Evolutionary conservation across 1,284 basidiomycete species (phyloP).

Genomic region (Ceratobasidium sp.): DNA sequence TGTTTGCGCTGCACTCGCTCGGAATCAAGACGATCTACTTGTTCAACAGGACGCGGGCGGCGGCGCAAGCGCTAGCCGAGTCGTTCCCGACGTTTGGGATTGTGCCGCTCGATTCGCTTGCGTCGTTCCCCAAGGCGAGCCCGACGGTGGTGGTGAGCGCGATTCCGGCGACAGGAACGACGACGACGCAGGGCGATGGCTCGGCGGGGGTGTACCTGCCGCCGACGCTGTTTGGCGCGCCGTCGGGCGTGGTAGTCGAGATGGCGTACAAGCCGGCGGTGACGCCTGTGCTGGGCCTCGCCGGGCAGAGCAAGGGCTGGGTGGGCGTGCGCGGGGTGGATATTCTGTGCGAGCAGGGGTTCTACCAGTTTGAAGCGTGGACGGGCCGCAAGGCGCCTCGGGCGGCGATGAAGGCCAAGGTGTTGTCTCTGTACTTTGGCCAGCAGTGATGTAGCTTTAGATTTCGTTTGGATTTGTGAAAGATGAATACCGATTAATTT

Average conservation of each 20-base stretch:
- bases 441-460: constrained; percentile 7
- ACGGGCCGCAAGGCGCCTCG: constrained; percentile 64
- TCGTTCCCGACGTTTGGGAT: constrained; percentile 76
- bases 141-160: constrained; percentile 86
- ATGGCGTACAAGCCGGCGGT: constrained; percentile 91
- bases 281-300: constrained; percentile 72
- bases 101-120: constrained; percentile 69
- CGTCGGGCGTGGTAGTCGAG: constrained; percentile 80
- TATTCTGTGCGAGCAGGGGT: constrained; percentile 88
- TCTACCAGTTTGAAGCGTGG: constrained; percentile 85
- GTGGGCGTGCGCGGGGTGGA: constrained; percentile 79
- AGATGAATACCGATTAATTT: constrained; percentile 37
- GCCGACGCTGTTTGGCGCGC: constrained; percentile 55
- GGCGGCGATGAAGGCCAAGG: constrained; percentile 52
- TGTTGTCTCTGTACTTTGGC: constrained; percentile 11
- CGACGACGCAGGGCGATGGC: constrained; percentile 53
- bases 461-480: constrained; percentile 14
- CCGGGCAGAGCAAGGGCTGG: constrained; percentile 66
- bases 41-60: constrained; percentile 82
- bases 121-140: constrained; percentile 63
- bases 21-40: constrained; percentile 79
- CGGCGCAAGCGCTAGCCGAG: constrained; percentile 74
- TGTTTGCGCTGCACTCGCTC: constrained; percentile 83
- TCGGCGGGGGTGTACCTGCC: constrained; percentile 67
- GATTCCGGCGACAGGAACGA: constrained; percentile 80